Evolutionary conservation across 768 basidiomycete species (phyloP).

Genomic region (Dentipellis sp.): DNA sequence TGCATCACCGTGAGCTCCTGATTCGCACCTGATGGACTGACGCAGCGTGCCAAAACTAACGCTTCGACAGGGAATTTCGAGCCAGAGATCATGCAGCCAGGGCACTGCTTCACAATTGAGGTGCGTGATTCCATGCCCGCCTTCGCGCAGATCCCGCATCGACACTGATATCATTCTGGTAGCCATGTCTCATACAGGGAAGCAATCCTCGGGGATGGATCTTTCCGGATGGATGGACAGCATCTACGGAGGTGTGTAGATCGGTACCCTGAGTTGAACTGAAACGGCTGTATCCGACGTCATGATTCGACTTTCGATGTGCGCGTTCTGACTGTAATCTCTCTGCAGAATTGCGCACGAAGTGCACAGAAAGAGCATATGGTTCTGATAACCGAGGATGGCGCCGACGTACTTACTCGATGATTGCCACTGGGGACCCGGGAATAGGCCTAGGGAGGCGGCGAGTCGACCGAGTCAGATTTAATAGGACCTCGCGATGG

Average conservation of each 20-base stretch:
- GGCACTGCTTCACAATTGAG: slow-evolving; percentile 93
- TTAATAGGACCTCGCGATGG: background rate
- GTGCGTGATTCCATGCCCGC: slow-evolving; percentile 25
- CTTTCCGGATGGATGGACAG: slow-evolving; percentile 91
- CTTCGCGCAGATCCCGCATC: background rate
- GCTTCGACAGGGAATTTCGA: slow-evolving; percentile 61
- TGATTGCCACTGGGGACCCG: background rate
- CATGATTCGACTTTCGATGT: background rate
- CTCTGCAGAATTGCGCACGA: slow-evolving; percentile 61
- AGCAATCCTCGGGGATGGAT: slow-evolving; percentile 57
- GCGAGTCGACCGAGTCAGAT: too few relatives aligned
- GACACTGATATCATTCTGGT: background rate
- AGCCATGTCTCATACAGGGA: slow-evolving; percentile 79
- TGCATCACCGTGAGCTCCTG: slow-evolving; percentile 52
- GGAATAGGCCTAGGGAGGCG: too few relatives aligned
- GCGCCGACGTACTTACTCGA: slow-evolving; percentile 69
- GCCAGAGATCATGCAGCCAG: slow-evolving; percentile 71
- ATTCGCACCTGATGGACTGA: background rate
- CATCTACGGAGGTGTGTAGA: slow-evolving; percentile 66
- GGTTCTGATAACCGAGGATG: slow-evolving; percentile 71
- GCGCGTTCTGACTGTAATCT: background rate
- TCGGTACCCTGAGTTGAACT: too few relatives aligned
- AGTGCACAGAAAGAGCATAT: slow-evolving; percentile 86
- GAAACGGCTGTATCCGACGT: background rate
- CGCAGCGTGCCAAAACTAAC: background rate